Conservation (phyloP, 305 asterid genomes). For the Andrographis paniculata region DNA sequence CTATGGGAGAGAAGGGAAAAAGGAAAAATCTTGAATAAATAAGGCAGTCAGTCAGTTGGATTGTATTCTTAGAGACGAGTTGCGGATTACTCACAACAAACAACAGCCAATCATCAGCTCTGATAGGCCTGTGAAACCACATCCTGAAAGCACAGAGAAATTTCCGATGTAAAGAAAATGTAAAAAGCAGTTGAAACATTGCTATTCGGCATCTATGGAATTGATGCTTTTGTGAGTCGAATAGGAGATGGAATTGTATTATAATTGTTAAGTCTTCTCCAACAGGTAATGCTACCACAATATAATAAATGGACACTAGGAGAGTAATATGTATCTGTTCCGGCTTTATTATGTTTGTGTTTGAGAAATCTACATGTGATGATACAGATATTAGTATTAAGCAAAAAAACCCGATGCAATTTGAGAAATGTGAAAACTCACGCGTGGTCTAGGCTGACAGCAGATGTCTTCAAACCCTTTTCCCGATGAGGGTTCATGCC, state of each 20-base stretch:
- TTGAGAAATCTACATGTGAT: too few relatives aligned
- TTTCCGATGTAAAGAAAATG: slow-evolving; percentile 4
- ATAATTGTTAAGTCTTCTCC: too few relatives aligned
- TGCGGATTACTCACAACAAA: slow-evolving; percentile 62
- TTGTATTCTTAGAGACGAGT: slow-evolving; percentile 2
- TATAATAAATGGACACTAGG: too few relatives aligned
- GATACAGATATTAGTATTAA: slow-evolving; percentile 7
- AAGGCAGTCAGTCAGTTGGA: slow-evolving; percentile 4
- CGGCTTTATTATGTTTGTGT: too few relatives aligned
- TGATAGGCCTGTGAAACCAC: slow-evolving; percentile 88
- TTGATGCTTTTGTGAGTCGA: too few relatives aligned
- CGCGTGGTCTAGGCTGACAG: slow-evolving; percentile 89
- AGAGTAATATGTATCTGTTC: too few relatives aligned
- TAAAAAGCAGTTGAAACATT: background rate
- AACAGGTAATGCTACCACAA: too few relatives aligned
- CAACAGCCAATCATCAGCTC: slow-evolving; percentile 97
- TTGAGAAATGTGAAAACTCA: slow-evolving; percentile 32
- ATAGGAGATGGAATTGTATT: too few relatives aligned
- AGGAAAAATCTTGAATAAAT: slow-evolving; percentile 2
- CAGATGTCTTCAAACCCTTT: slow-evolving; percentile 52
- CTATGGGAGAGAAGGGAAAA: slow-evolving; percentile 29
- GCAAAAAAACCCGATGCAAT: slow-evolving; percentile 12
- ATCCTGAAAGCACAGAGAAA: slow-evolving; percentile 43
- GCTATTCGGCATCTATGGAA: too few relatives aligned
- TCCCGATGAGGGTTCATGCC: slow-evolving; percentile 85